phyloP scores from a whole-genome alignment of 192 early-diverging fungal species.

The Diversispora eburnea region DNA sequence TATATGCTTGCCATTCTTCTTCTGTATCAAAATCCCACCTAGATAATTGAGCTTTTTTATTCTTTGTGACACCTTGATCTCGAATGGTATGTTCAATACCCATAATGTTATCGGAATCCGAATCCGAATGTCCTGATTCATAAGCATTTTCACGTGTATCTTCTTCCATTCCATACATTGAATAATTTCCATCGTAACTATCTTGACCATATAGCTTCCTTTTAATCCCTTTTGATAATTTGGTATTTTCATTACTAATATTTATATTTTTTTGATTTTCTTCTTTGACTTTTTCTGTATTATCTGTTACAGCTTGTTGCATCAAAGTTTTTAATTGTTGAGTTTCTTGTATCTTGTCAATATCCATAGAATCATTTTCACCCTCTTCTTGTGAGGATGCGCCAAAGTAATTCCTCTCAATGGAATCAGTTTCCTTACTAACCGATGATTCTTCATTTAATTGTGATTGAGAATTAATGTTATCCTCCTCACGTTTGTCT shows the following conservation, averaged over 20 bases:
- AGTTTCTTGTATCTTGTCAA: constrained; percentile 4
- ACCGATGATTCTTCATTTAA: constrained; percentile 26
- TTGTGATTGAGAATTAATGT: constrained; percentile 31
- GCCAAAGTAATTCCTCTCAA: constrained; percentile 34
- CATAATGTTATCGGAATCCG: constrained; percentile 41
- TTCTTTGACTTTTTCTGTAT: constrained; percentile 14
- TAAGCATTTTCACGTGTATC: constrained; percentile 45
- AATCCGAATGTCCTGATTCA: constrained; percentile 41
- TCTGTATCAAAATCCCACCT: constrained; percentile 79
- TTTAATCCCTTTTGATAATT: constrained; percentile 18
- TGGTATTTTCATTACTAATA: not conserved
- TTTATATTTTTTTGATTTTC: constrained; percentile 3
- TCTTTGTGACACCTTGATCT: constrained; percentile 66
- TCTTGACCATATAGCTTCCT: constrained; percentile 20
- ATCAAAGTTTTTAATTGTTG: constrained; percentile 15
- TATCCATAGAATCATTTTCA: constrained; percentile 21
- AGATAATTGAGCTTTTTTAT: constrained; percentile 65
- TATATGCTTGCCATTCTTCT: constrained; percentile 71
- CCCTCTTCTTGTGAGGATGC: constrained; percentile 33
- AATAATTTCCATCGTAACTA: constrained; percentile 39
- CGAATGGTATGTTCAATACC: constrained; percentile 20
- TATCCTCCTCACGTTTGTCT: constrained; percentile 8
- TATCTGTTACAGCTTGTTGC: constrained; percentile 14
- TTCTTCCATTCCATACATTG: constrained; percentile 48
- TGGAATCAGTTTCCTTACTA: constrained; percentile 30